Evolutionary conservation across 345 rosid genomes (phyloP).

Genomic region (Heritiera fomes): DNA sequence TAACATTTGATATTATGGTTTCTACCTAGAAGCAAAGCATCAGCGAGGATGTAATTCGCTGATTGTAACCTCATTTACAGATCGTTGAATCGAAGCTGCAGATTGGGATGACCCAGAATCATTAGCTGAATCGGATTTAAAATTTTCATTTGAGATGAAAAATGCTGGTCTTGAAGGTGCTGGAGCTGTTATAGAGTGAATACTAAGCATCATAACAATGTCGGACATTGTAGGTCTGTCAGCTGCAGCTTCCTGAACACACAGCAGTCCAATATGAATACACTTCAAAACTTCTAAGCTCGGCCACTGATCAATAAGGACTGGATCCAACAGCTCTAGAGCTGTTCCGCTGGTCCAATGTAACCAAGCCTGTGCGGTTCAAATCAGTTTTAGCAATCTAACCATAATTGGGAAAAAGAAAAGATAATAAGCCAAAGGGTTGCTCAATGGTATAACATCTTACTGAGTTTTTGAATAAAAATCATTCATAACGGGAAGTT

Average conservation of each 20-base stretch:
- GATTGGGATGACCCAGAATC: constrained; percentile 12
- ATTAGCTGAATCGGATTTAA: constrained; percentile 1
- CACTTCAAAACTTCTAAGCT: constrained; percentile 43
- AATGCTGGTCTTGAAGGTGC: constrained; percentile 45
- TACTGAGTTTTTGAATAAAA: too few species aligned
- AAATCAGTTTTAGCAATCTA: not conserved
- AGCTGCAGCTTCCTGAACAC: constrained; percentile 47
- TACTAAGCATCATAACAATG: constrained; percentile 48
- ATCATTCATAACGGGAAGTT: too few species aligned
- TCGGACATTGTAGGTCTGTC: constrained; percentile 50
- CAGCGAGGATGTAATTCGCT: constrained; percentile 42
- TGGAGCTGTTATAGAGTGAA: constrained; percentile 32
- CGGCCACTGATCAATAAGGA: constrained; percentile 25
- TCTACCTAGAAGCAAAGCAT: not conserved
- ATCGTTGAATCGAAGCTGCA: constrained; percentile 20
- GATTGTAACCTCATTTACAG: constrained; percentile 42
- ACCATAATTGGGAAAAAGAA: too few species aligned
- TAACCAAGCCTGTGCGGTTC: constrained; percentile 46
- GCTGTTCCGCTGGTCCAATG: constrained; percentile 48
- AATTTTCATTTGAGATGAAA: constrained; percentile 19
- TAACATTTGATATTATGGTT: not conserved
- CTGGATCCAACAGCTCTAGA: constrained; percentile 42
- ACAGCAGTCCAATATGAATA: constrained; percentile 50
- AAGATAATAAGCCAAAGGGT: too few species aligned
- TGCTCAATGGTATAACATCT: too few species aligned